Conservation (phyloP, 2,329 filamentous ascomycete genomes). For the Fusarium veterinarium region DNA sequence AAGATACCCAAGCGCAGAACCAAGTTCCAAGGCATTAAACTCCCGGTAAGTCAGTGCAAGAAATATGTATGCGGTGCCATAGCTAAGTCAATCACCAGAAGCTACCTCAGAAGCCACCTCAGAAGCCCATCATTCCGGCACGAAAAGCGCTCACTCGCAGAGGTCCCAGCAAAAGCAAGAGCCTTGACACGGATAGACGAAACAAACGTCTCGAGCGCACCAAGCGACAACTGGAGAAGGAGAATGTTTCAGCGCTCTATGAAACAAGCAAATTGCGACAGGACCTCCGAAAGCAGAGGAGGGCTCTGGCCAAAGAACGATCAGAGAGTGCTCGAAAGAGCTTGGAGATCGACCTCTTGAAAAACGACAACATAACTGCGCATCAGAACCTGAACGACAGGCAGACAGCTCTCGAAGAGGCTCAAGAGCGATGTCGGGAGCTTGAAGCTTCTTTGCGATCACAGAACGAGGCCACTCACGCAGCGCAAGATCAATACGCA, state of each 20-base stretch:
- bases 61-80: fast-evolving
- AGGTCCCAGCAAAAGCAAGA: fast-evolving
- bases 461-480: fast-evolving
- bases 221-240: neutral
- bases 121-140: neutral
- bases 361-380: neutral
- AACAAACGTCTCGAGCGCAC: neutral
- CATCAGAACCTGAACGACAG: fast-evolving
- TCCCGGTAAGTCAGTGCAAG: fast-evolving
- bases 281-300: neutral
- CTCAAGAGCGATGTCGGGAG: neutral
- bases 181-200: neutral
- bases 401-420: fast-evolving
- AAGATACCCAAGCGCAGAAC: fast-evolving
- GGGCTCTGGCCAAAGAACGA: neutral
- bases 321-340: neutral
- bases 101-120: neutral
- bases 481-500: neutral
- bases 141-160: neutral
- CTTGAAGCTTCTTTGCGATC: neutral
- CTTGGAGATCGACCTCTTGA: neutral
- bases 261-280: neutral
- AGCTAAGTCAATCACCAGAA: neutral
- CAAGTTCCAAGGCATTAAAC: fast-evolving
- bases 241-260: neutral